Evolutionary conservation across 306 rosid genomes (phyloP).

Genomic region (Lathyrus sativus): DNA sequence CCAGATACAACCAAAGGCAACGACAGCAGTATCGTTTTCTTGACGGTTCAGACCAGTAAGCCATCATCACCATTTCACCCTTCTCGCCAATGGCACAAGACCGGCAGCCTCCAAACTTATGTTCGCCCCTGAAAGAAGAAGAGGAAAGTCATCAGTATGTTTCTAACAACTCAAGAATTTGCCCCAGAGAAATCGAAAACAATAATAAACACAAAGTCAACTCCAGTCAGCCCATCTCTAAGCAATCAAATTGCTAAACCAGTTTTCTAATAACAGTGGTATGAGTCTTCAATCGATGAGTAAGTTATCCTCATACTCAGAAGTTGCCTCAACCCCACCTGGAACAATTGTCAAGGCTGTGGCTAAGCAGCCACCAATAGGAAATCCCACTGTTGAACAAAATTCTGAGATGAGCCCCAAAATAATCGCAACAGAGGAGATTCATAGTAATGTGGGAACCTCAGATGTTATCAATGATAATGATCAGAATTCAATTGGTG

Average conservation of each 20-base stretch:
- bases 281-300: slow-evolving; percentile 73
- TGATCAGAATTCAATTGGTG: slow-evolving; percentile 44
- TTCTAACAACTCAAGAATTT: too few species aligned
- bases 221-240: slow-evolving; percentile 67
- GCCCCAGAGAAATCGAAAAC: too few species aligned
- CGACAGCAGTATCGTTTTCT: too few species aligned
- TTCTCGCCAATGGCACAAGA: too few species aligned
- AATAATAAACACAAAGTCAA: slow-evolving; percentile 64
- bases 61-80: too few species aligned
- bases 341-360: slow-evolving; percentile 95
- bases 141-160: too few species aligned
- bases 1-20: too few species aligned
- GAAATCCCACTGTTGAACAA: slow-evolving; percentile 43
- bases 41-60: too few species aligned
- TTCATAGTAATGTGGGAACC: slow-evolving; percentile 35
- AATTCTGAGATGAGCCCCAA: slow-evolving; percentile 47
- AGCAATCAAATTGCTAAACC: slow-evolving; percentile 60
- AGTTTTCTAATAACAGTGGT: slow-evolving; percentile 48
- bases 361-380: slow-evolving; percentile 70
- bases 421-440: slow-evolving; percentile 44
- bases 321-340: slow-evolving; percentile 97
- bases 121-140: too few species aligned
- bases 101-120: too few species aligned
- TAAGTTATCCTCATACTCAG: slow-evolving; percentile 88
- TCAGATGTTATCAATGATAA: slow-evolving; percentile 44